These are phyloP conservation scores for Xylariaceae sp. DNA, from an alignment of 2,329 filamentous ascomycete species.

Conservation along the genomic window DNA sequence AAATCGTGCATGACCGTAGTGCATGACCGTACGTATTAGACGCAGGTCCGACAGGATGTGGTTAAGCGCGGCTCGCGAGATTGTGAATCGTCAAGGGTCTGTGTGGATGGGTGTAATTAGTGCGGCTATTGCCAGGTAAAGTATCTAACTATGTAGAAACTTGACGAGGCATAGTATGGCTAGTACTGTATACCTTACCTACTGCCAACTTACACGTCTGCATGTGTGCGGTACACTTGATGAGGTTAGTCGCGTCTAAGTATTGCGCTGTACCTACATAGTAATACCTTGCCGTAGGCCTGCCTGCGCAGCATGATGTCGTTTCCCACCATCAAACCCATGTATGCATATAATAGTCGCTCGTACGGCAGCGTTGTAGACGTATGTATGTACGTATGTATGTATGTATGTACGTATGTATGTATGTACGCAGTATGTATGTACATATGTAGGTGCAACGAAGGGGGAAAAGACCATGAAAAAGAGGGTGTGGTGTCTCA, in stretches of 20 bases:
- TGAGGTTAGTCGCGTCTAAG: background rate
- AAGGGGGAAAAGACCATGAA: constrained; percentile 5
- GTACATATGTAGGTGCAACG: background rate
- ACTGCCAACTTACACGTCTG: too few species aligned
- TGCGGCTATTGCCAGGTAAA: constrained; percentile 14
- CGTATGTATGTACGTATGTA: background rate
- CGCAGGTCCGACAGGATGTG: constrained; percentile 47
- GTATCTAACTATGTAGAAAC: too few species aligned
- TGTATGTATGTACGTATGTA: background rate
- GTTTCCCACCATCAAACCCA: background rate
- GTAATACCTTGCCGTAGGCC: background rate
- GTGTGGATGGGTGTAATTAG: constrained; percentile 18
- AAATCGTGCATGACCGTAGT: constrained; percentile 35
- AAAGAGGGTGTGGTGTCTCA: constrained; percentile 16
- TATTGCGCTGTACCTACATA: background rate
- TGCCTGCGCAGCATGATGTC: background rate
- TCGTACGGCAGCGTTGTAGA: background rate
- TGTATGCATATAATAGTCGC: background rate
- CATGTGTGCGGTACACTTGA: too few species aligned
- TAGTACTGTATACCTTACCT: constrained; percentile 11
- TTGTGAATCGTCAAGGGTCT: constrained; percentile 20
- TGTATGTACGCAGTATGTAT: too few species aligned
- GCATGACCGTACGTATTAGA: constrained; percentile 40
- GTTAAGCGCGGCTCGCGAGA: constrained; percentile 40
- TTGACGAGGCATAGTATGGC: too few species aligned